Evolutionary conservation across 306 rosid species (phyloP).

Genomic region (Arachis stenosperma): DNA sequence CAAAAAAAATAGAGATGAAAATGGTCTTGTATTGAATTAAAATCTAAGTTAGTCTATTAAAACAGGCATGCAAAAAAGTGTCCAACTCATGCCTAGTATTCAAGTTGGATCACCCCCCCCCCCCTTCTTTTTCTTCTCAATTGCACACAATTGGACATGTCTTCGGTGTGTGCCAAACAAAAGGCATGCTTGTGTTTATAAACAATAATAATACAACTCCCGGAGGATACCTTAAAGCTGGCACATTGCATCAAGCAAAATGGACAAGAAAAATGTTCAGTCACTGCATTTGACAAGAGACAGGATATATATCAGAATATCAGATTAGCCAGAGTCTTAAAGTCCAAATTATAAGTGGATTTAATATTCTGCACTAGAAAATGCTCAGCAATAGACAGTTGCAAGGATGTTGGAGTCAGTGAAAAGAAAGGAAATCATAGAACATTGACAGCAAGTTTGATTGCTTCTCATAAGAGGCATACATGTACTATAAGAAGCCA

Average conservation of each 20-base stretch:
- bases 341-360: constrained; percentile 23
- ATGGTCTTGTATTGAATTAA: too few species aligned
- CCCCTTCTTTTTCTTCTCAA: too few species aligned
- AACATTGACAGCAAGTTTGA: constrained; percentile 6
- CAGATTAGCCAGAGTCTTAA: constrained; percentile 25
- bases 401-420: not conserved
- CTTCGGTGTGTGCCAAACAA: too few species aligned
- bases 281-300: constrained; percentile 64
- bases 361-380: constrained; percentile 1
- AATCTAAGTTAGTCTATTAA: too few species aligned
- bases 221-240: constrained; percentile 76
- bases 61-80: too few species aligned
- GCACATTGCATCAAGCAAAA: constrained; percentile 94
- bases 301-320: constrained; percentile 30
- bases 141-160: too few species aligned
- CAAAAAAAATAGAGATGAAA: too few species aligned
- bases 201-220: constrained; percentile 23
- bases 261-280: constrained; percentile 91
- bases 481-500: constrained; percentile 5
- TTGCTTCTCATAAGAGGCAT: not conserved
- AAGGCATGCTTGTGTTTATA: too few species aligned
- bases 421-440: constrained; percentile 20
- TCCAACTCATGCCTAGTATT: too few species aligned
- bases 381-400: constrained; percentile 28
- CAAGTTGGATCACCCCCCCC: too few species aligned